phyloP scores from a whole-genome alignment of 2,329 filamentous ascomycete species.

The Daldinia sp. region DNA sequence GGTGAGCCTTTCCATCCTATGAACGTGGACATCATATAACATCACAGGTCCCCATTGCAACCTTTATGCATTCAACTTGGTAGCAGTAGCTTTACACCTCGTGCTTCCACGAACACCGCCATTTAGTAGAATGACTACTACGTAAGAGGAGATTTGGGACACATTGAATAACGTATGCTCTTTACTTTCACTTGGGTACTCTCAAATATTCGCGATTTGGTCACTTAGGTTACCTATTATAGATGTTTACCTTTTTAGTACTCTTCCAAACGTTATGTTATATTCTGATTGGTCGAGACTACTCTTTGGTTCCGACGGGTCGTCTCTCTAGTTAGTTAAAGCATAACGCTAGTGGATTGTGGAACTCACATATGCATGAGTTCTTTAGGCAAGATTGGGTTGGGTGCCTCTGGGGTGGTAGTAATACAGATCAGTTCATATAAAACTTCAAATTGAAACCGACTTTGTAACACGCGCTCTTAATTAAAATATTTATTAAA shows the following conservation, averaged over 20 bases:
- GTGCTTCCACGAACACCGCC: background rate
- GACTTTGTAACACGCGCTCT: background rate
- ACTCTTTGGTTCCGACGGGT: background rate
- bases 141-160: background rate
- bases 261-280: background rate
- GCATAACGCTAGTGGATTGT: background rate
- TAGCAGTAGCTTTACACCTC: background rate
- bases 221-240: background rate
- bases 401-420: background rate
- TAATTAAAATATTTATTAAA: background rate
- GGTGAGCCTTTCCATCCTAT: background rate
- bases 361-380: background rate
- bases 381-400: background rate
- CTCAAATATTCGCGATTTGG: background rate
- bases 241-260: slow-evolving; percentile 4
- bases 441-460: background rate
- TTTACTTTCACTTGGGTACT: background rate
- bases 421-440: background rate
- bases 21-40: background rate
- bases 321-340: background rate
- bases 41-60: background rate
- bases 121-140: background rate
- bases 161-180: background rate
- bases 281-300: background rate
- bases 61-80: background rate